Percentiles rank a stretch among this genome's conserved stretches.
Evolutionary conservation across 192 early-diverging fungal genomes (phyloP).

Genomic region (Coemansia sp.): DNA sequence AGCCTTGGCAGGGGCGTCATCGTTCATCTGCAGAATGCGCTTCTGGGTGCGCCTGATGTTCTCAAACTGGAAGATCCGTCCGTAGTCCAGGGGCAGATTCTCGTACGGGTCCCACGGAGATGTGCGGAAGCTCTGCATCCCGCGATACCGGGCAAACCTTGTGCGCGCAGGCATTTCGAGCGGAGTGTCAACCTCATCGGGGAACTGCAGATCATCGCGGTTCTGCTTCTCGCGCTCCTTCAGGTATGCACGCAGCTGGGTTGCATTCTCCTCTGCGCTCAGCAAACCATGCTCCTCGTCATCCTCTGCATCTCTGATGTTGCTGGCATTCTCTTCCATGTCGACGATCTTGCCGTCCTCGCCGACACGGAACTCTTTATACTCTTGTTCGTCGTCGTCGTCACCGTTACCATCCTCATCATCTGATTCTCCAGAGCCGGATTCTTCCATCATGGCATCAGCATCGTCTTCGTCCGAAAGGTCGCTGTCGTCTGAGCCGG

Average conservation of each 20-base stretch:
- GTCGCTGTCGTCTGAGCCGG: constrained; percentile 50
- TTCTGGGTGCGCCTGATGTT: constrained; percentile 81
- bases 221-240: constrained; percentile 57
- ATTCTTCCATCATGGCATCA: constrained; percentile 26
- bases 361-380: constrained; percentile 3
- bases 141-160: constrained; percentile 93
- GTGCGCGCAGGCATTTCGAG: constrained; percentile 75
- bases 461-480: constrained; percentile 58
- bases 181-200: constrained; percentile 97
- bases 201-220: constrained; percentile 82
- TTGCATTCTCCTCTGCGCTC: constrained; percentile 45
- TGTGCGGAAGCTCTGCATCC: constrained; percentile 90
- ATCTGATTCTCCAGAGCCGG: constrained; percentile 45
- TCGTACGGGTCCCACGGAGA: constrained; percentile 99
- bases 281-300: constrained; percentile 34
- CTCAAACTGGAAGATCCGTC: constrained; percentile 95
- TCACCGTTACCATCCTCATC: constrained; percentile 4
- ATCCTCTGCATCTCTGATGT: neutral
- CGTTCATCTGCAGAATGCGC: constrained; percentile 60
- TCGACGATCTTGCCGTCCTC: constrained; percentile 2
- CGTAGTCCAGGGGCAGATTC: constrained; percentile 95
- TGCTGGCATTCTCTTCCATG: constrained; percentile 9
- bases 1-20: constrained; percentile 57
- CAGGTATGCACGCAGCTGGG: constrained; percentile 51
- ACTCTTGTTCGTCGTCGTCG: constrained; percentile 18